Evolutionary conservation across 2,329 filamentous ascomycete species (phyloP), one percentile per base, ranked within the genome.

Genomic region (Graphilbum sp.): DNA sequence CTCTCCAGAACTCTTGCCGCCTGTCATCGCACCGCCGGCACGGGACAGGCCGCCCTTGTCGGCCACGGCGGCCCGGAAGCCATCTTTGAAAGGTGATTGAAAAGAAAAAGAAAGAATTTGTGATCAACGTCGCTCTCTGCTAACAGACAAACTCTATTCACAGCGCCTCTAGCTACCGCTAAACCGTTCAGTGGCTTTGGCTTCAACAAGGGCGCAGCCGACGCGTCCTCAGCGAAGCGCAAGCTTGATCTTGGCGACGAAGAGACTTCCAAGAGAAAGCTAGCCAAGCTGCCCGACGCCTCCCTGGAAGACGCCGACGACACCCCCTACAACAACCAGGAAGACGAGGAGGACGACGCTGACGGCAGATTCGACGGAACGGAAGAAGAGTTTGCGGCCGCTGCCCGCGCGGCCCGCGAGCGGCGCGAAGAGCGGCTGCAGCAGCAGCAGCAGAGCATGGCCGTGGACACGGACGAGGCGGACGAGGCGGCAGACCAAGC

Each of bases 231-330:
- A 0, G 33, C 72, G 17, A 85, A 84, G 52, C 79, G 78, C 47
- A 85, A 82, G 43, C 64, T 93, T 18, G 77, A 86, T 48, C 77
- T 95, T 49, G 87, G 82, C 43, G 88, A 95, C 51, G 88, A 95
- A 50, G 84, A 93, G 50, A 78, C 75, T 24, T 80, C 79, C 2
- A 77, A 82, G 52, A 82, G 86, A 54, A 95, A 92, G 62, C 72
- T 98, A 46, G 85, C 85, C 53, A 90, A 87, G 60, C 75, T 98
- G 43, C 87, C 88, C 41, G 79, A 79, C 46, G 73, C 83, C 42
- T 72, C 79, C 38, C 64, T 82, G 38, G 72, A 78, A 51, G 69
- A 70, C 47, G 59, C 66, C 43, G 71, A 78, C 45, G 64, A 69
- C 54, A 67, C 67, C 42, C 66, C 69, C 47, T 70, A 75, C 54